Percentiles rank a stretch among this genome's conserved stretches.
Evolutionary conservation across 768 basidiomycete genomes (phyloP).

Genomic region (Solioccasus polychromus): DNA sequence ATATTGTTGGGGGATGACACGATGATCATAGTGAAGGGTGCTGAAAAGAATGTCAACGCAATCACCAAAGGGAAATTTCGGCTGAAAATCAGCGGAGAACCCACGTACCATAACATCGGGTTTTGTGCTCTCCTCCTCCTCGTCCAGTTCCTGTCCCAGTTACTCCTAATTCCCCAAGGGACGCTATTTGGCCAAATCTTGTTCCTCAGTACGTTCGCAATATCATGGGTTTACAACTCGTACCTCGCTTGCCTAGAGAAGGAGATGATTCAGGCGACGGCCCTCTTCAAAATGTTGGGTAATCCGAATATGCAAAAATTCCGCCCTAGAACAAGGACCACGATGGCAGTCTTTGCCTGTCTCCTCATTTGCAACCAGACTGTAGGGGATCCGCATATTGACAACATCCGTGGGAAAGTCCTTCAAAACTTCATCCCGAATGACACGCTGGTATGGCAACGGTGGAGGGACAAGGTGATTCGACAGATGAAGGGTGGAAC

Average conservation of each 20-base stretch:
- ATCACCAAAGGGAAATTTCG: slow-evolving; percentile 32
- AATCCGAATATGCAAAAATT: slow-evolving; percentile 18
- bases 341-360: slow-evolving; percentile 25
- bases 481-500: slow-evolving; percentile 20
- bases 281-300: slow-evolving; percentile 16
- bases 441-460: slow-evolving; percentile 22
- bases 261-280: slow-evolving; percentile 27
- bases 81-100: slow-evolving; percentile 14
- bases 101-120: slow-evolving; percentile 21
- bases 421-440: slow-evolving; percentile 22
- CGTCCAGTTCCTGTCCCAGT: slow-evolving; percentile 32
- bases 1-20: slow-evolving; percentile 23
- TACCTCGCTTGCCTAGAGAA: slow-evolving; percentile 34
- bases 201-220: slow-evolving; percentile 31
- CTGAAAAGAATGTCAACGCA: slow-evolving; percentile 29
- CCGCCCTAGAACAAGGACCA: slow-evolving; percentile 21
- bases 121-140: slow-evolving; percentile 31
- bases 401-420: slow-evolving; percentile 11
- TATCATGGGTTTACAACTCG: slow-evolving; percentile 36
- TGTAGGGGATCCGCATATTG: slow-evolving; percentile 13
- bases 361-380: slow-evolving; percentile 23
- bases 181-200: slow-evolving; percentile 34
- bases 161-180: slow-evolving; percentile 35
- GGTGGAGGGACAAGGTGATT: slow-evolving; percentile 24
- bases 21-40: slow-evolving; percentile 31